A percentile compares a stretch with the other conserved stretches of the same genome.
phyloP scores from a whole-genome alignment of 805 yeast species.

The Metschnikowia continentalis region DNA sequence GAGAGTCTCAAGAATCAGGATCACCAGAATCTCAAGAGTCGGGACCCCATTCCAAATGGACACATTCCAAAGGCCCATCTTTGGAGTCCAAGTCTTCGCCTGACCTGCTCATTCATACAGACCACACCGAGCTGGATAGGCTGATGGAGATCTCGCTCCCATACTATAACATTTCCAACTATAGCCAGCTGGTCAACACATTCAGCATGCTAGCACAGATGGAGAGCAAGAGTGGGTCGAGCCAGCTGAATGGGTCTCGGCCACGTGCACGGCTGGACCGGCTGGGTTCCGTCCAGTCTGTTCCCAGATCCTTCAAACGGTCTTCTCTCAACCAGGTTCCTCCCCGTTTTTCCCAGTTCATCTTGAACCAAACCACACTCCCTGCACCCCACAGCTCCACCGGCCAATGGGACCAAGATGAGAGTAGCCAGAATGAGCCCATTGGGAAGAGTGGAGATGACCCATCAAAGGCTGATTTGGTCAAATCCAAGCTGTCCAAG shows the following conservation, averaged over 20 bases:
- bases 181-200: slow-evolving; percentile 14
- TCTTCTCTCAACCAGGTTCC: slow-evolving; percentile 33
- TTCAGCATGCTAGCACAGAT: slow-evolving; percentile 18
- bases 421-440: background rate
- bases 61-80: background rate
- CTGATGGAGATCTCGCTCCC: slow-evolving; percentile 8
- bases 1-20: background rate
- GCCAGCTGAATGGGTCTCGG: background rate
- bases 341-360: slow-evolving; percentile 37
- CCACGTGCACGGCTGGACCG: background rate
- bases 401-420: background rate
- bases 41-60: background rate
- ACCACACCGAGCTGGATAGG: slow-evolving; percentile 11
- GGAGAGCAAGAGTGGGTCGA: slow-evolving; percentile 21
- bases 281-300: background rate
- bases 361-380: slow-evolving; percentile 29
- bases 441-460: background rate
- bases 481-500: too few relatives aligned
- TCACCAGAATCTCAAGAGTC: background rate
- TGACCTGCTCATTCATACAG: slow-evolving; percentile 7
- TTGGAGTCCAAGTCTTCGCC: background rate
- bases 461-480: background rate
- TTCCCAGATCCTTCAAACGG: background rate
- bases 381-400: background rate
- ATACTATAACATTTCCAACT: slow-evolving; percentile 13